phyloP scores from a whole-genome alignment of 1,139 yeast genomes.

The Yamadazyma pseudoaaseri region DNA sequence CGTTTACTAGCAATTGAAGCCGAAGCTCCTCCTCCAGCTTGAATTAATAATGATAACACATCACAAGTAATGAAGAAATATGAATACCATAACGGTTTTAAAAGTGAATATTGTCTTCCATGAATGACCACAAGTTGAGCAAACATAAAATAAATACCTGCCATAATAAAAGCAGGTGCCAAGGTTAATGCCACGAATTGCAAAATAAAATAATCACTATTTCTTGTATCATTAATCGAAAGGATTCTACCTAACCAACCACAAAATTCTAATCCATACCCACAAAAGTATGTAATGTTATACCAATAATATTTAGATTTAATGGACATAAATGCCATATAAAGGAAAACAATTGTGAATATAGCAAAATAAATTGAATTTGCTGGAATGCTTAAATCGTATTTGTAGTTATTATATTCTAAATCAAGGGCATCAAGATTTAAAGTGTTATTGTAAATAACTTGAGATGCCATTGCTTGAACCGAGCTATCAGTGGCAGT shows the following conservation, averaged over 20 bases:
- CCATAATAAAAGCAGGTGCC: constrained; percentile 90
- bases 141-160: constrained; percentile 75
- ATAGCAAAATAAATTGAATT: constrained; percentile 32
- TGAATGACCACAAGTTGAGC: constrained; percentile 72
- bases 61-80: constrained; percentile 68
- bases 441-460: constrained; percentile 30
- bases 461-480: constrained; percentile 31
- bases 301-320: constrained; percentile 32
- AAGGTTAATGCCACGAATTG: constrained; percentile 73
- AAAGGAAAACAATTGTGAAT: constrained; percentile 24
- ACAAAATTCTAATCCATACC: constrained; percentile 37
- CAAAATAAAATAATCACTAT: constrained; percentile 48
- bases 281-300: constrained; percentile 31
- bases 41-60: constrained; percentile 65
- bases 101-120: constrained; percentile 58
- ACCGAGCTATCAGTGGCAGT: constrained; percentile 35
- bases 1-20: constrained; percentile 55
- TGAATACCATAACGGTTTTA: constrained; percentile 76
- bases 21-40: constrained; percentile 78
- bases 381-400: constrained; percentile 24
- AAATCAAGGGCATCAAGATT: constrained; percentile 29
- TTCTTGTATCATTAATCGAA: constrained; percentile 42
- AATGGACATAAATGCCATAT: constrained; percentile 18
- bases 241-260: constrained; percentile 71
- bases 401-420: constrained; percentile 23